phyloP scores from a whole-genome alignment of 306 rosid genomes.

The Prosopis cineraria region DNA sequence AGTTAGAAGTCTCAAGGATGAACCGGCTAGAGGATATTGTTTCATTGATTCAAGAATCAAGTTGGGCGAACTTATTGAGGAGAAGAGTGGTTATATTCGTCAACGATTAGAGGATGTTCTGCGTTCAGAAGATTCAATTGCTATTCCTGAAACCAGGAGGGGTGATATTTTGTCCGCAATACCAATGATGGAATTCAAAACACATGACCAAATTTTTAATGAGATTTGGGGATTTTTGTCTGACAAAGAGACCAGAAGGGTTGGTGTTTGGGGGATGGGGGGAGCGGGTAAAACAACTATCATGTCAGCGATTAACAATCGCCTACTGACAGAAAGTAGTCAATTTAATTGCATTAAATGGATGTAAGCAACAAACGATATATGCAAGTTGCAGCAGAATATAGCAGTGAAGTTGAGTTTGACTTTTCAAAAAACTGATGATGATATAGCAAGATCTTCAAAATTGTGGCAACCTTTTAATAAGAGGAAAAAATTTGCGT shows the following conservation, averaged over 20 bases:
- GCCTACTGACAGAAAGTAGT: background rate
- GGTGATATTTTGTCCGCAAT: background rate
- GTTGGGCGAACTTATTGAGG: background rate
- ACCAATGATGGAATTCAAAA: background rate
- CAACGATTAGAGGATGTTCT: background rate
- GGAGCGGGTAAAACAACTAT: conserved; percentile 37
- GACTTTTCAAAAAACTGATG: background rate
- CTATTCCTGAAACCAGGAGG: background rate
- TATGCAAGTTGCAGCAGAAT: conserved; percentile 17
- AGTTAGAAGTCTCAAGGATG: background rate
- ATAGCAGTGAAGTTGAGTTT: conserved; percentile 13
- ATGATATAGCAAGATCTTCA: background rate
- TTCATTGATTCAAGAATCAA: background rate
- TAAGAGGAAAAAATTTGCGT: background rate
- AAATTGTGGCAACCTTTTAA: background rate
- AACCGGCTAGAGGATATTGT: background rate
- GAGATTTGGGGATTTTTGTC: background rate
- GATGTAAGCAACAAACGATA: background rate
- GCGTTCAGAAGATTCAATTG: background rate
- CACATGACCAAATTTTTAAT: background rate
- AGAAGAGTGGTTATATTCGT: background rate
- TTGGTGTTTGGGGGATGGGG: conserved; percentile 27
- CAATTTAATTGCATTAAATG: background rate
- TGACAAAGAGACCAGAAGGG: background rate
- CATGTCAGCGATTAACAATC: conserved; percentile 17